Conservation (phyloP, 2,329 filamentous ascomycete species). For the Fusarium lyarnte region DNA sequence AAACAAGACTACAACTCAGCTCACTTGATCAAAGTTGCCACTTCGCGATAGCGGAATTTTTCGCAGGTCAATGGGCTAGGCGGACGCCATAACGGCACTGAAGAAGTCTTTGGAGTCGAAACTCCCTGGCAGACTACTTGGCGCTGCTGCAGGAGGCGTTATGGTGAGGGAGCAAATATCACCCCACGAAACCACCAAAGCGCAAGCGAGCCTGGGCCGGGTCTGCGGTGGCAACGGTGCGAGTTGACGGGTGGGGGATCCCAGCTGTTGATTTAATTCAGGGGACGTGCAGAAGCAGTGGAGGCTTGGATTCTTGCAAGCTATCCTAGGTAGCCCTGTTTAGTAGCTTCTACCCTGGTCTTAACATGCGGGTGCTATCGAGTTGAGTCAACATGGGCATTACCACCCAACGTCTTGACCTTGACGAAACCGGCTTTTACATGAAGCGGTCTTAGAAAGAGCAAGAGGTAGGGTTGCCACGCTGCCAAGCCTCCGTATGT, state of each 20-base stretch:
- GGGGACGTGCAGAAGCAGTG: constrained; percentile 29
- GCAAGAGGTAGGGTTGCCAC: constrained; percentile 18
- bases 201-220: constrained; percentile 39
- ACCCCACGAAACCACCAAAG: constrained; percentile 40
- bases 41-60: not conserved
- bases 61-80: constrained; percentile 17
- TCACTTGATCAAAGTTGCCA: constrained; percentile 7
- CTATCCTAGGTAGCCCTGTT: not conserved
- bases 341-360: constrained; percentile 7
- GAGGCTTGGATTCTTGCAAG: constrained; percentile 25
- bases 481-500: constrained; percentile 8
- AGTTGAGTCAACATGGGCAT: constrained; percentile 1
- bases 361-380: constrained; percentile 39
- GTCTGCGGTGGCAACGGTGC: constrained; percentile 41
- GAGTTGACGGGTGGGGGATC: constrained; percentile 35
- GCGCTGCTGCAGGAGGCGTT: constrained; percentile 25
- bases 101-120: constrained; percentile 1
- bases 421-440: constrained; percentile 19
- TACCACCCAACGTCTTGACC: constrained; percentile 12
- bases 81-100: constrained; percentile 11
- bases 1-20: constrained; percentile 33
- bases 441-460: constrained; percentile 15
- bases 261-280: constrained; percentile 39
- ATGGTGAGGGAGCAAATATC: constrained; percentile 41
- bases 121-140: constrained; percentile 14